These are phyloP conservation scores for Cladophialophora immunda DNA, from an alignment of 2,329 filamentous ascomycete species.

Conservation along the genomic window DNA sequence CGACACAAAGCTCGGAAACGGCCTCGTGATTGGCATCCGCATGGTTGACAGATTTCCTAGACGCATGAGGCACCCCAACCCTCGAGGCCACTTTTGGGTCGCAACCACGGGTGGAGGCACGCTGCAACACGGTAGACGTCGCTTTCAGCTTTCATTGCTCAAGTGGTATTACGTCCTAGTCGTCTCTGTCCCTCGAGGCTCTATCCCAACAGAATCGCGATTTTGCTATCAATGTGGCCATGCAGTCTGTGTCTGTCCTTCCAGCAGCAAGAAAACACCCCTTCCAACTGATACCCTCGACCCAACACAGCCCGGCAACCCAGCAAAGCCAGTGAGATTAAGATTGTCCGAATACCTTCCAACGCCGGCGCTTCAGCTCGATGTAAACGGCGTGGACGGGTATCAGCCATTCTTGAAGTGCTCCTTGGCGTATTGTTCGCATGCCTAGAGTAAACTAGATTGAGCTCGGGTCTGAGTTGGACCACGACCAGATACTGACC, in stretches of 20 bases:
- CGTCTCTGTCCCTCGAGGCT: background rate
- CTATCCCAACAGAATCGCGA: background rate
- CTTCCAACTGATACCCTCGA: conserved; percentile 8
- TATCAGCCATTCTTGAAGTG: conserved; percentile 70
- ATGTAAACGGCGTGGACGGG: conserved; percentile 17
- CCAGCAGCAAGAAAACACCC: background rate
- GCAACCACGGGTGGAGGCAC: background rate
- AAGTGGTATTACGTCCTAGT: conserved; percentile 5
- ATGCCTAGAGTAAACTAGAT: conserved; percentile 63
- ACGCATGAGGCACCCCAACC: conserved; percentile 24
- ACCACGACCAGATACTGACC: conserved; percentile 59
- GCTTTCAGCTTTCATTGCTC: background rate
- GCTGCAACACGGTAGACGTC: background rate
- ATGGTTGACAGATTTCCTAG: conserved; percentile 38
- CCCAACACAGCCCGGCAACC: background rate
- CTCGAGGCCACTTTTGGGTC: conserved; percentile 9
- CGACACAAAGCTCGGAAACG: conserved; percentile 29
- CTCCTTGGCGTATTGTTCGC: conserved; percentile 95
- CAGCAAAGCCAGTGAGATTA: background rate
- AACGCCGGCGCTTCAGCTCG: conserved; percentile 29
- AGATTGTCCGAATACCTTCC: conserved; percentile 19
- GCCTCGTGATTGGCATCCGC: conserved; percentile 38
- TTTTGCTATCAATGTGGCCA: conserved; percentile 13
- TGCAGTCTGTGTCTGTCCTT: conserved; percentile 18
- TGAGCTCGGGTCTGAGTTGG: conserved; percentile 1